Percentiles rank a stretch among this genome's conserved stretches.
These are phyloP conservation scores for Penicillium steckii DNA, from an alignment of 495 filamentous ascomycete species.

Conservation along the genomic window DNA sequence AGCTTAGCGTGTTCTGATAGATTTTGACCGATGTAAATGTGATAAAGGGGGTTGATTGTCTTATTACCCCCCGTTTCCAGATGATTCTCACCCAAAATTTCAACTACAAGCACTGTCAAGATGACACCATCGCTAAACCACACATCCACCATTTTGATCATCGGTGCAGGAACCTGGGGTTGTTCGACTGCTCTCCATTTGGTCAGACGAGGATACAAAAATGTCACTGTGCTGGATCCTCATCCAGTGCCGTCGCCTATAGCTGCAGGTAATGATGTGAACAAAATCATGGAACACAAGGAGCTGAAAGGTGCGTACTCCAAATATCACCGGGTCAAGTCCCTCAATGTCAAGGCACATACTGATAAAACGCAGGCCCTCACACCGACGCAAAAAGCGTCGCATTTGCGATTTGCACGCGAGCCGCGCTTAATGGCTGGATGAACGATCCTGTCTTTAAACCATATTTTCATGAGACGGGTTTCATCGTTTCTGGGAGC, in stretches of 20 bases:
- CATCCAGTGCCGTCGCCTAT: constrained; percentile 48
- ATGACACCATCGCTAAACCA: constrained; percentile 11
- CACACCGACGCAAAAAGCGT: constrained; percentile 28
- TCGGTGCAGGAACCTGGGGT: constrained; percentile 53
- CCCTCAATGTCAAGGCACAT: no score
- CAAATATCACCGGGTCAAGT: no score
- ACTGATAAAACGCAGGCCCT: constrained; percentile 6
- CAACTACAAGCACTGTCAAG: not conserved
- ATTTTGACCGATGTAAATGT: no score
- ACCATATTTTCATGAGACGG: constrained; percentile 49
- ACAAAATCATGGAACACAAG: constrained; percentile 54
- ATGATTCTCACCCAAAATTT: no score
- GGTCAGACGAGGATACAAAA: constrained; percentile 45
- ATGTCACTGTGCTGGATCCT: constrained; percentile 49
- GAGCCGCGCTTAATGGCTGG: constrained; percentile 45
- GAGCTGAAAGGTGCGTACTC: constrained; percentile 36
- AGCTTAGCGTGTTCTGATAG: not conserved
- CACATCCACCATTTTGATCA: constrained; percentile 34
- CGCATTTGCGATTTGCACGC: constrained; percentile 34
- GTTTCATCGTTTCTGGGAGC: constrained; percentile 44
- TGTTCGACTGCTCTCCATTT: constrained; percentile 51
- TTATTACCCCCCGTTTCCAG: no score
- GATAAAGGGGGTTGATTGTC: not conserved
- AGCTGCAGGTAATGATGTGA: constrained; percentile 54
- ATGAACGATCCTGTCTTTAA: constrained; percentile 46